These are phyloP conservation scores for Globisporangium paroecandrum DNA, from an alignment of 352 stramenopile species.

Conservation along the genomic window DNA sequence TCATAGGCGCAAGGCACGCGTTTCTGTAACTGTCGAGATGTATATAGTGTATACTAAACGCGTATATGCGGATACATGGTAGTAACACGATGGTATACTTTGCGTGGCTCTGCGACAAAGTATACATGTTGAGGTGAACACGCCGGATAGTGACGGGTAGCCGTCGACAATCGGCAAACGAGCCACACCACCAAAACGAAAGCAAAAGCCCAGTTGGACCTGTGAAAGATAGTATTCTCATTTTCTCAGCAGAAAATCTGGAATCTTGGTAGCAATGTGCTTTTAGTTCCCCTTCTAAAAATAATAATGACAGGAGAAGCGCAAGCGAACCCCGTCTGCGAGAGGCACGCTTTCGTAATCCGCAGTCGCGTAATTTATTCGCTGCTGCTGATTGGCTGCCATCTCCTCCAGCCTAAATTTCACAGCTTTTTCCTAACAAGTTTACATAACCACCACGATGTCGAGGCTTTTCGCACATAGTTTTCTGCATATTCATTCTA, in stretches of 20 bases:
- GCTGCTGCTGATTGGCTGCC: not conserved
- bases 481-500: too few species aligned
- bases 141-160: not conserved
- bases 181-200: not conserved
- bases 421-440: not conserved
- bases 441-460: not conserved
- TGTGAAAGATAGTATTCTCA: not conserved
- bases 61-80: not conserved
- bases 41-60: not conserved
- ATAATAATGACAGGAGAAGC: not conserved
- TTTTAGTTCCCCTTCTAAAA: not conserved
- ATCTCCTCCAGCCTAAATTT: not conserved
- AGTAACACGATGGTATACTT: not conserved
- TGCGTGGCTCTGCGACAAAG: not conserved
- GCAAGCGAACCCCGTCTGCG: not conserved
- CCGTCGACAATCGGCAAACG: not conserved
- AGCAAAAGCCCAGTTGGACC: not conserved
- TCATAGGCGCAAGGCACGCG: conserved; percentile 1
- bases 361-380: not conserved
- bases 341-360: not conserved
- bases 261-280: not conserved
- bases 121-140: not conserved
- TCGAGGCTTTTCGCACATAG: not conserved
- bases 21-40: not conserved
- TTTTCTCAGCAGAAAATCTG: not conserved